Evolutionary conservation across 768 basidiomycete species (phyloP), one percentile per base, ranked within the genome.

Genomic region (Termitomyces sp.): DNA sequence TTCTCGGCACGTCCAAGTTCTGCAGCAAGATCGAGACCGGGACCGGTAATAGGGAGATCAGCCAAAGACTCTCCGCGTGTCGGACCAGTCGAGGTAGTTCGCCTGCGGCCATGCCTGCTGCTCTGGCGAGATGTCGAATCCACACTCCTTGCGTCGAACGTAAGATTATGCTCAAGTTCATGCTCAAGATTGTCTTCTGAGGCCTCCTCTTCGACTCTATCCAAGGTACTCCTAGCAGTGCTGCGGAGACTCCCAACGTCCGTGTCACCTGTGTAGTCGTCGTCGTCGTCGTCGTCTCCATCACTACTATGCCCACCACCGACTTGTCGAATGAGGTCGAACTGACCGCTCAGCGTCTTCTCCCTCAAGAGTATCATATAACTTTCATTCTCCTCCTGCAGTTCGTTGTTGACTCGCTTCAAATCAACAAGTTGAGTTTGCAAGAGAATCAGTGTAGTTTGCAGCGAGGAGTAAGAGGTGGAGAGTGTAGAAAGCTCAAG

Each of bases 321-420:
- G 34, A 88, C 84, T 68, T 86, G 83, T 62, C 77, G 83, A 67
- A 85, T 74, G 58, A 90, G 73, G 66, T 92, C 87, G 66, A 89
- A 91, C 62, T 90, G 88, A 4, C 96, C 96, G 60, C 79, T 93
- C 43, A 98, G 70, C 0, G 97, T 98, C 74, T 83, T 87, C 72
- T 98, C 95, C 58, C 91, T 78, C 24, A 98, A 73, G 38, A 99
- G 79, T 58, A 95, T 91, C 81, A 96, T 93, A 74, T 93, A 99
- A 48, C 90, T 90, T 71, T 97, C 94, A 68, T 98, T 99, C 63
- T 98, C 95, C 69, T 98, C 94, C 70, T 94, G 92, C 40, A 93
- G 69, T 59, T 88, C 84, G 60, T 86, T 81, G 67, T 97, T 97
- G 58, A 94, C 87, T 53, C 89, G 76, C 71, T 93, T 91, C 51